Evolutionary conservation across 23 red algal species (phyloP).

Genomic region (Gracilaria vermiculophylla): DNA sequence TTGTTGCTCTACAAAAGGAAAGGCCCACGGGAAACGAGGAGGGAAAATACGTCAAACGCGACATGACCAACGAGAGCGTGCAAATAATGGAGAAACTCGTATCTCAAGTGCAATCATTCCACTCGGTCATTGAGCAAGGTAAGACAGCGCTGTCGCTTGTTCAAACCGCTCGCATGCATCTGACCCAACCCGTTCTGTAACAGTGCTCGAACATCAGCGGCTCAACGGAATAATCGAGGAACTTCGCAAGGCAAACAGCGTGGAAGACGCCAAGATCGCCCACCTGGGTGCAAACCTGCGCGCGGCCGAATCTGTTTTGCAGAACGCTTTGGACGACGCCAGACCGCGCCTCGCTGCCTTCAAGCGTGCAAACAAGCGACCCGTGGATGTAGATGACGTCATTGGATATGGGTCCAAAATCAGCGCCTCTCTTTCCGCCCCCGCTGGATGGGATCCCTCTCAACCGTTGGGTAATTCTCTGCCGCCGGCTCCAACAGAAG

Average conservation of each 20-base stretch:
- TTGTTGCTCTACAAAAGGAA: not conserved
- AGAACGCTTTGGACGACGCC: constrained; percentile 65
- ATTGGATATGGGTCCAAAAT: constrained; percentile 70
- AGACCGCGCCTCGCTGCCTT: constrained; percentile 52
- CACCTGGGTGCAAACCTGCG: constrained; percentile 44
- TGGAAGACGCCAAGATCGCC: constrained; percentile 60
- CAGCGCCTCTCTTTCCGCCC: constrained; percentile 52
- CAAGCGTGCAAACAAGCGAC: constrained; percentile 56
- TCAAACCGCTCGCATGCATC: not conserved
- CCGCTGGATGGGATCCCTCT: constrained; percentile 53
- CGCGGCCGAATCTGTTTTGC: constrained; percentile 48
- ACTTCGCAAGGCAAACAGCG: constrained; percentile 49
- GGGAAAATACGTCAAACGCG: not conserved
- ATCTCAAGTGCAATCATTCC: constrained; percentile 22
- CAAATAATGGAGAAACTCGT: constrained; percentile 69
- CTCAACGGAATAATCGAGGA: constrained; percentile 53
- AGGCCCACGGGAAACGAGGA: not conserved
- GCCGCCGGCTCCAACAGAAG: constrained; percentile 58
- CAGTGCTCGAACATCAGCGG: constrained; percentile 63
- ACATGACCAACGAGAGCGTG: constrained; percentile 12
- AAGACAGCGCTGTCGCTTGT: not conserved
- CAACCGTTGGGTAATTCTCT: constrained; percentile 46
- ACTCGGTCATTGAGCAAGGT: constrained; percentile 55
- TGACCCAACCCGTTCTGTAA: not conserved
- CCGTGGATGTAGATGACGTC: constrained; percentile 62